phyloP scores from a whole-genome alignment of 805 yeast species.

The Monosporozyma unispora region DNA sequence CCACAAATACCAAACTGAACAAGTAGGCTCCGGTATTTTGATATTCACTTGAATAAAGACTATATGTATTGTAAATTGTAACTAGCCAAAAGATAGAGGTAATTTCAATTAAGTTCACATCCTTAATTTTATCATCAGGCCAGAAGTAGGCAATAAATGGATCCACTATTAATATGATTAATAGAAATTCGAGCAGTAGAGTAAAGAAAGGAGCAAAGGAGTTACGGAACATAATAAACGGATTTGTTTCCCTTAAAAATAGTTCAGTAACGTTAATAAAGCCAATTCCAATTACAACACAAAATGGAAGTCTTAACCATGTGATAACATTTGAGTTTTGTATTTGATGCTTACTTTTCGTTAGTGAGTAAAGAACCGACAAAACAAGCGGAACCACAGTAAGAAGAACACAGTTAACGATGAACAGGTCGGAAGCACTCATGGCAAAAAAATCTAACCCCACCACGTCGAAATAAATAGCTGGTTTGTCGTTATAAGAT shows the following conservation, averaged over 20 bases:
- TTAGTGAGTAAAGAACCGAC: conserved; percentile 40
- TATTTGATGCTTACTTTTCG: conserved; percentile 42
- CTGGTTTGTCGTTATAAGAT: conserved; percentile 30
- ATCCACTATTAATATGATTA: conserved; percentile 49
- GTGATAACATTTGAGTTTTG: conserved; percentile 30
- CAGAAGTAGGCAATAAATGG: conserved; percentile 29
- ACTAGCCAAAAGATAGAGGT: conserved; percentile 49
- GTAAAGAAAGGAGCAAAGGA: conserved; percentile 43
- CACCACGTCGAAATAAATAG: conserved; percentile 57
- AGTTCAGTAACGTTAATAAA: conserved; percentile 32
- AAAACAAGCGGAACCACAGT: conserved; percentile 47
- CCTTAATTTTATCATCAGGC: conserved; percentile 48
- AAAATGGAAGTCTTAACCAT: conserved; percentile 52
- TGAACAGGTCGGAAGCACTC: conserved; percentile 42
- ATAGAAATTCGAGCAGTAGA: conserved; percentile 38
- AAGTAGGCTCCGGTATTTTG: conserved; percentile 41
- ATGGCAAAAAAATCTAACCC: conserved; percentile 48
- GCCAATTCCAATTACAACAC: conserved; percentile 39
- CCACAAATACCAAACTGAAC: conserved; percentile 37
- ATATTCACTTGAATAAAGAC: conserved; percentile 40
- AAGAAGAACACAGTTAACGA: conserved; percentile 45
- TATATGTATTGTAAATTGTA: conserved; percentile 42
- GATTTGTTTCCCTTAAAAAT: conserved; percentile 37
- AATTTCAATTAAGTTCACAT: conserved; percentile 46
- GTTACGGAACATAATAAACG: conserved; percentile 43